These are phyloP conservation scores for Xylaria sp. DNA, from an alignment of 2,329 filamentous ascomycete genomes.

Conservation along the genomic window DNA sequence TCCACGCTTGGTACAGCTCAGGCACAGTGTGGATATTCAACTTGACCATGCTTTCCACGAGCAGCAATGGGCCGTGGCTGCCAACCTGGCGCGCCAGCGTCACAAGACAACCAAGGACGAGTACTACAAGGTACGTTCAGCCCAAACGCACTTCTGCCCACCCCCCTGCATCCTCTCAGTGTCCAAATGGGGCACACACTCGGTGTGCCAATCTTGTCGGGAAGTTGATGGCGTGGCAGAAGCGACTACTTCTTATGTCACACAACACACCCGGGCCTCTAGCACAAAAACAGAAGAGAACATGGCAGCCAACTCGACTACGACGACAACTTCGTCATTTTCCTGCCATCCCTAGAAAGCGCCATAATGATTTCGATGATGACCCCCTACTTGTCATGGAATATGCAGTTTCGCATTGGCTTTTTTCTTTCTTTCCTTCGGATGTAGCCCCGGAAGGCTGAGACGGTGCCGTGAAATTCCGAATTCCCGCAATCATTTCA, in stretches of 20 bases:
- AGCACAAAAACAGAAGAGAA: too few relatives aligned
- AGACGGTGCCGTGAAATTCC: background rate
- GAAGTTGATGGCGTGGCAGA: background rate
- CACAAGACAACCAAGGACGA: slow-evolving; percentile 56
- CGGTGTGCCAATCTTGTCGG: background rate
- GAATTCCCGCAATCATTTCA: background rate
- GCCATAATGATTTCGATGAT: background rate
- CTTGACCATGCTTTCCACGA: slow-evolving; percentile 61
- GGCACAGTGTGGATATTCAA: slow-evolving; percentile 19
- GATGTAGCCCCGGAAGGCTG: background rate
- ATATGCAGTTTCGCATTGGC: background rate
- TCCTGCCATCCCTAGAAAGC: background rate
- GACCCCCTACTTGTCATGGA: background rate
- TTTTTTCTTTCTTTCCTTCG: too few relatives aligned
- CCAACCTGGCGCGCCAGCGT: slow-evolving; percentile 59
- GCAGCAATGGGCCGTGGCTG: slow-evolving; percentile 57
- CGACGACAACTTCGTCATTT: background rate
- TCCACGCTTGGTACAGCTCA: slow-evolving; percentile 7
- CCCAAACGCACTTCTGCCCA: background rate
- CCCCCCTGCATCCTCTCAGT: background rate
- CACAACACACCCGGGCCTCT: background rate
- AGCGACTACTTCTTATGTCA: background rate
- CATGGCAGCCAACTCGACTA: background rate
- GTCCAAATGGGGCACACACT: too few relatives aligned
- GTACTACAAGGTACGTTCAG: slow-evolving; percentile 57